Percentiles rank a stretch among this genome's conserved stretches.
Conservation (phyloP, 2,329 filamentous ascomycete genomes). For the Aurifilum marmelostoma region DNA sequence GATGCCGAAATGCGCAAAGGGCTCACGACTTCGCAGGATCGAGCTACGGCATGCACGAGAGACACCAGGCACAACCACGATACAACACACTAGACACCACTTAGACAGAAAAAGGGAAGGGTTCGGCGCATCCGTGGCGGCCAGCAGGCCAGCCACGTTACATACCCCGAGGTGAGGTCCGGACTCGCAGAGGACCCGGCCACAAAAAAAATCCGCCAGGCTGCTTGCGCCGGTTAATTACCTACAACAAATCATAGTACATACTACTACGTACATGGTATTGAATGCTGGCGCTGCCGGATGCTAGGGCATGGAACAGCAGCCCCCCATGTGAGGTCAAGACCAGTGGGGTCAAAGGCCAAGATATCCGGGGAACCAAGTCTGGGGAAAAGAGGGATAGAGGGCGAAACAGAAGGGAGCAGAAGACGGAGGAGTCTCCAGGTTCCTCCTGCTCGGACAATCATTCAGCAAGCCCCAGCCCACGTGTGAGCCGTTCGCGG, state of each 20-base stretch:
- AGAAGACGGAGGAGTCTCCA: not conserved
- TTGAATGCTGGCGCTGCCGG: not conserved
- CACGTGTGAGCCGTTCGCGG: slow-evolving; percentile 6
- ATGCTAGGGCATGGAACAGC: not conserved
- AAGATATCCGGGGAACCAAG: not conserved
- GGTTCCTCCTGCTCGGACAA: not conserved
- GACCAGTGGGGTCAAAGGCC: not conserved
- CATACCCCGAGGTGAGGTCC: not conserved
- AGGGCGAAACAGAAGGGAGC: not conserved
- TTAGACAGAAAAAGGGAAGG: not conserved
- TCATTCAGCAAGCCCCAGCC: slow-evolving; percentile 1
- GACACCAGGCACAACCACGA: not conserved
- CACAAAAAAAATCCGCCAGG: not conserved
- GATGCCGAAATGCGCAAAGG: not conserved
- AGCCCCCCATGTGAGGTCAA: not conserved
- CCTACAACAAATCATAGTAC: not conserved
- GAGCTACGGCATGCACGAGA: not conserved
- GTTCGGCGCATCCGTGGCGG: not conserved
- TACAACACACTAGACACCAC: not conserved
- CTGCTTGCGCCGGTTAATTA: not conserved
- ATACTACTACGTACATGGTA: not conserved
- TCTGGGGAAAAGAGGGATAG: not conserved
- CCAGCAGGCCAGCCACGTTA: not conserved
- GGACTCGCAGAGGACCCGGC: slow-evolving; percentile 1
- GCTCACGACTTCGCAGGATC: not conserved